Evolutionary conservation across 2,329 filamentous ascomycete genomes (phyloP), one percentile per base, ranked within the genome.

Genomic region (Exophiala mesophila): DNA sequence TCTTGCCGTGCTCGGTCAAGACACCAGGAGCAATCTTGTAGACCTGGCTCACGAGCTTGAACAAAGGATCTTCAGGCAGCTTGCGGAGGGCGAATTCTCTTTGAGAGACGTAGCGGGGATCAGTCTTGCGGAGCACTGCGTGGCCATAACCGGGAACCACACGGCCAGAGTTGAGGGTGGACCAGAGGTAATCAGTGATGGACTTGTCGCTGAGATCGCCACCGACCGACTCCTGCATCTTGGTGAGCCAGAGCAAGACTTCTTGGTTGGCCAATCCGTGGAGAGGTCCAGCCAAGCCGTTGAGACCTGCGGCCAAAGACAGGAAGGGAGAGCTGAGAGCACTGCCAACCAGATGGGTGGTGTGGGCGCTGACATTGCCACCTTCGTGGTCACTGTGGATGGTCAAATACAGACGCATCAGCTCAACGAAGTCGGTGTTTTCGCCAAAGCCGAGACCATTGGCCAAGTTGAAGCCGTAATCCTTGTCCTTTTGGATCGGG

Each of bases 321-420:
- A 98, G 83, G 82, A 94, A 94, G 55, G 92, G 89, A 55, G 92
- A 98, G 80, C 86, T 94, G 63, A 98, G 83, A 60, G 92, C 90
- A 64, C 82, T 88, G 69, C 92, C 92, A 61, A 98, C 92, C 68
- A 98, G 77, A 78, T 98, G 92, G 57, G 92, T 97, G 68, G 92
- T 95, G 81, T 98, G 92, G 57, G 92, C 92, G 68, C 81, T 88
- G 73, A 98, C 92, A 72, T 98, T 98, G 59, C 92, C 92, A 76
- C 92, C 92, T 80, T 98, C 92, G 79, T 98, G 92, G 72, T 98
- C 92, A 52, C 92, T 90, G 85, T 98, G 92, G 72, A 98, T 98
- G 74, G 92, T 97, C 63, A 98, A 81, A 82, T 98, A 98, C 57
- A 98, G 80, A 71, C 92, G 88, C 83, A 98, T 87, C 60, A 98